Percentiles rank a stretch among this genome's conserved stretches.
These are phyloP conservation scores for Hymenoscyphus salicellus DNA, from an alignment of 2,329 filamentous ascomycete species.

Conservation along the genomic window DNA sequence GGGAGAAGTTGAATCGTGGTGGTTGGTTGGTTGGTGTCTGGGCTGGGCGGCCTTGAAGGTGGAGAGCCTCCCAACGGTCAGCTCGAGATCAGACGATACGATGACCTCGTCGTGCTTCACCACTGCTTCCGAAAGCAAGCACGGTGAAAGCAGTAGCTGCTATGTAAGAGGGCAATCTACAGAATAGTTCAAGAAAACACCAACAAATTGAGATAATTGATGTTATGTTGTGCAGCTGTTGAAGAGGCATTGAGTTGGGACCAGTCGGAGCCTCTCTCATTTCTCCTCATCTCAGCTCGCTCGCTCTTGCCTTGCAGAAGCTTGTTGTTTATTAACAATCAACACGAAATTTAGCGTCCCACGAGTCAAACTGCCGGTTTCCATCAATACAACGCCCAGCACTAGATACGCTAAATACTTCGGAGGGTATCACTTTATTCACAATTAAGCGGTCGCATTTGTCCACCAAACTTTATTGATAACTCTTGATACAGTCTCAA, in stretches of 20 bases:
- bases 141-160: background rate
- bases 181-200: background rate
- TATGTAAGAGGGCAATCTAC: background rate
- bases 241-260: background rate
- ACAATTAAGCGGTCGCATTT: background rate
- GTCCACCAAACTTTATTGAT: background rate
- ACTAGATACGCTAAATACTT: background rate
- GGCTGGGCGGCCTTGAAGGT: background rate
- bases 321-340: background rate
- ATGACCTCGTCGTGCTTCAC: background rate
- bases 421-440: background rate
- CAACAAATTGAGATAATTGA: background rate
- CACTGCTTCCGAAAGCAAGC: background rate
- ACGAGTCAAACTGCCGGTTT: constrained; percentile 1
- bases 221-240: background rate
- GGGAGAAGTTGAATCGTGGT: background rate
- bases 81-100: too few species aligned
- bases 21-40: background rate
- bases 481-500: background rate
- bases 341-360: background rate
- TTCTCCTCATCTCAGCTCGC: background rate
- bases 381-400: background rate
- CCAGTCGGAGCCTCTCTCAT: background rate
- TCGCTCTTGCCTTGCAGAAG: background rate
- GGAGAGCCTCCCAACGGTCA: background rate